Percentiles rank a stretch among this genome's conserved stretches.
phyloP scores from a whole-genome alignment of 1,139 yeast genomes.

The Saccharomyces hybrid region DNA sequence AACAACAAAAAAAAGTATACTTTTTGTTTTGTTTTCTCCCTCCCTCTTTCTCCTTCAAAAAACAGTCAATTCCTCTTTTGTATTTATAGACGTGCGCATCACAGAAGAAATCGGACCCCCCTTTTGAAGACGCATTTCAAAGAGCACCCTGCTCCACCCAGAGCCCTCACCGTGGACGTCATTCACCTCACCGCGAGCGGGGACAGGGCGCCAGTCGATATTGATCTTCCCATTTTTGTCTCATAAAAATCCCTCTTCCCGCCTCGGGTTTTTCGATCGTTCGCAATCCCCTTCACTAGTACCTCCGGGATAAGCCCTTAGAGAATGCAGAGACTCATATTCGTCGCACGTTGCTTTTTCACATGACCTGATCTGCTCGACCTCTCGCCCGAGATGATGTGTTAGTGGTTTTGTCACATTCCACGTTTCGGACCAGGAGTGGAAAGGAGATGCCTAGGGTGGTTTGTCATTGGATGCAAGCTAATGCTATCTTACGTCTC shows the following conservation, averaged over 20 bases:
- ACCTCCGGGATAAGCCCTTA: not conserved
- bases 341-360: not conserved
- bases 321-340: not conserved
- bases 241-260: not conserved
- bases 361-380: not conserved
- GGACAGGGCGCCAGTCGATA: not conserved
- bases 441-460: not conserved
- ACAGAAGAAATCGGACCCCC: not conserved
- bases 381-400: not conserved
- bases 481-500: not conserved
- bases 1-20: not conserved
- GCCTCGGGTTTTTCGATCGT: not conserved
- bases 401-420: not conserved
- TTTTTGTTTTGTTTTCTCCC: not conserved
- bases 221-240: not conserved
- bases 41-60: not conserved
- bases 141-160: not conserved
- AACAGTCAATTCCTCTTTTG: not conserved
- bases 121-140: not conserved
- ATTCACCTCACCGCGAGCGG: not conserved
- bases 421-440: not conserved
- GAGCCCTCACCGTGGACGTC: not conserved
- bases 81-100: not conserved
- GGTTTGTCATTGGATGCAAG: not conserved
- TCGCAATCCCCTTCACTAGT: not conserved